phyloP scores from a whole-genome alignment of 2,329 filamentous ascomycete genomes.

The Pestalotiopsis sp. region DNA sequence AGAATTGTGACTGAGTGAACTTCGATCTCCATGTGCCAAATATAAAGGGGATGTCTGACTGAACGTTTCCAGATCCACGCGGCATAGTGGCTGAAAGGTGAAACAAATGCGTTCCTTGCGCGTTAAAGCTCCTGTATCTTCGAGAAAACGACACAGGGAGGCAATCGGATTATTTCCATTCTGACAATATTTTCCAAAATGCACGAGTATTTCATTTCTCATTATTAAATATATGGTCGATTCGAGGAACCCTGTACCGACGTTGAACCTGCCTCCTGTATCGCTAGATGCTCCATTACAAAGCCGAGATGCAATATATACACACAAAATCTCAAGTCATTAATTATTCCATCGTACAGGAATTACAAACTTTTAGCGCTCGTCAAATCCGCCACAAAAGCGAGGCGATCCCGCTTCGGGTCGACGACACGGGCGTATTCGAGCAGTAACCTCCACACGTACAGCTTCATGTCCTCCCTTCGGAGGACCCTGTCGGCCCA shows the following conservation, averaged over 20 bases:
- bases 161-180: background rate
- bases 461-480: slow-evolving; percentile 68
- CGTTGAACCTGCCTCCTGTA: background rate
- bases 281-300: background rate
- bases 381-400: slow-evolving; percentile 42
- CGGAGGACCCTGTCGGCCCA: slow-evolving; percentile 67
- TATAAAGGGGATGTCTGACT: too few species aligned
- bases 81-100: too few species aligned
- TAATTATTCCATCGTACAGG: background rate
- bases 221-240: background rate
- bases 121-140: too few species aligned
- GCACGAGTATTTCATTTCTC: background rate
- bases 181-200: background rate
- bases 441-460: slow-evolving; percentile 62
- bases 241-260: background rate
- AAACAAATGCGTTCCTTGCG: too few species aligned
- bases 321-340: background rate
- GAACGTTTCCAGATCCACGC: too few species aligned
- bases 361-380: background rate
- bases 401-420: slow-evolving; percentile 35
- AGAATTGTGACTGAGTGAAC: too few species aligned
- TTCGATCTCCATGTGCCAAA: too few species aligned
- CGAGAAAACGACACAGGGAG: background rate
- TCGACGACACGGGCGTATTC: slow-evolving; percentile 58
- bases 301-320: background rate